phyloP scores from a whole-genome alignment of 345 rosid species.

The Brassica nigra region DNA sequence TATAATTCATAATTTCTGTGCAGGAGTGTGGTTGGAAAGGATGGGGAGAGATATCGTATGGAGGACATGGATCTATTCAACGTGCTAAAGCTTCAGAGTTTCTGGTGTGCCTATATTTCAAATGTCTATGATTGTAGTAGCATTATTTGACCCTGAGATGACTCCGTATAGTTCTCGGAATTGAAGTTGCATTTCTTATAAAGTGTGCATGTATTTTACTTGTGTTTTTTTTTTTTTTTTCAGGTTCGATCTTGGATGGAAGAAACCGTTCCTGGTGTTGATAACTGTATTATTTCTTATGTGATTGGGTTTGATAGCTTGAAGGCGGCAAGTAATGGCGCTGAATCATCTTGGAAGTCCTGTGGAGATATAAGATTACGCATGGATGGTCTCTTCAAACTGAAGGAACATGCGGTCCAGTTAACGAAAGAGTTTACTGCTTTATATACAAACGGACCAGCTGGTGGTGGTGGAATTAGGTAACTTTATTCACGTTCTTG shows the following conservation, averaged over 20 bases:
- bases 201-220: not conserved
- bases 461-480: slow-evolving; percentile 98
- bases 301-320: slow-evolving; percentile 86
- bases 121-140: slow-evolving; percentile 10
- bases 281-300: slow-evolving; percentile 56
- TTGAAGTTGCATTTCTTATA: not conserved
- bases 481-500: slow-evolving; percentile 33
- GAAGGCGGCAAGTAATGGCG: slow-evolving; percentile 51
- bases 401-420: slow-evolving; percentile 67
- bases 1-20: slow-evolving; percentile 22
- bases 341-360: slow-evolving; percentile 36
- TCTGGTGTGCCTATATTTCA: slow-evolving; percentile 54
- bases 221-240: slow-evolving; percentile 2
- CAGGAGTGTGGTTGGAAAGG: slow-evolving; percentile 94
- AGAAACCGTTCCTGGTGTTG: slow-evolving; percentile 66
- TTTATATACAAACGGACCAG: slow-evolving; percentile 93
- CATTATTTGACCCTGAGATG: slow-evolving; percentile 19
- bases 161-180: slow-evolving; percentile 13
- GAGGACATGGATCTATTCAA: slow-evolving; percentile 67
- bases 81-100: slow-evolving; percentile 88
- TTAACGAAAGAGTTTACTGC: slow-evolving; percentile 72
- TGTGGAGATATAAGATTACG: slow-evolving; percentile 67
- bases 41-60: slow-evolving; percentile 98
- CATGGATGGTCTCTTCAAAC: slow-evolving; percentile 80
- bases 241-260: slow-evolving; percentile 94